Percentiles rank a stretch among this genome's conserved stretches.
Evolutionary conservation across 192 early-diverging fungal genomes (phyloP).

Genomic region (Phlyctochytrium arcticum): DNA sequence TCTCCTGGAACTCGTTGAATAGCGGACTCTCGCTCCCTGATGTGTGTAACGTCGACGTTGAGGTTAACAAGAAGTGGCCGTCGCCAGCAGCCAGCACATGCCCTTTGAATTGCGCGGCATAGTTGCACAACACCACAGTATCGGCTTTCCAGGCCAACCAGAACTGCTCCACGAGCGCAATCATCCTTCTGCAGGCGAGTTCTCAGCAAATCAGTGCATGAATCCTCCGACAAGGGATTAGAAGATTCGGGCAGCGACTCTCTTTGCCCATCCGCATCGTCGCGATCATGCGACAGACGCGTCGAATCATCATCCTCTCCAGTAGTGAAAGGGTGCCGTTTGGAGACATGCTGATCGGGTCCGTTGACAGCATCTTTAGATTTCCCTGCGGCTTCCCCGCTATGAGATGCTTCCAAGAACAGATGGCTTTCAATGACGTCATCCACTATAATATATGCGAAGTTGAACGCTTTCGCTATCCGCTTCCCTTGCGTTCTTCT

Average conservation of each 20-base stretch:
- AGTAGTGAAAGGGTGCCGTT: too few relatives aligned
- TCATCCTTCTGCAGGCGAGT: conserved; percentile 34
- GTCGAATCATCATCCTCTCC: too few relatives aligned
- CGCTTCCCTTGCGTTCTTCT: conserved; percentile 41
- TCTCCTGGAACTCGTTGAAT: conserved; percentile 22
- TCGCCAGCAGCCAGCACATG: conserved; percentile 32
- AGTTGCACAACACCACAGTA: conserved; percentile 29
- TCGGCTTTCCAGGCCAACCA: conserved; percentile 56
- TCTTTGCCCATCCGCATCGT: too few relatives aligned
- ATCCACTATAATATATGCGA: conserved; percentile 41
- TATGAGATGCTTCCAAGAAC: too few relatives aligned
- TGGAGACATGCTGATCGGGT: too few relatives aligned
- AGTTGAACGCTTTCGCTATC: conserved; percentile 29
- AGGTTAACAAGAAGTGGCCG: conserved; percentile 38
- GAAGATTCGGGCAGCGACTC: too few relatives aligned
- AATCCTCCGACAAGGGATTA: conserved; percentile 51
- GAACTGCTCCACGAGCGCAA: conserved; percentile 39
- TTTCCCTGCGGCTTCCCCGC: too few relatives aligned
- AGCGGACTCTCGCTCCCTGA: conserved; percentile 41
- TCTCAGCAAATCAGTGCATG: conserved; percentile 35
- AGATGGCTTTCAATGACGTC: conserved; percentile 29
- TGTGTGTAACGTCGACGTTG: conserved; percentile 34
- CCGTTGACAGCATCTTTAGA: too few relatives aligned
- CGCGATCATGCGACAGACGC: too few relatives aligned
- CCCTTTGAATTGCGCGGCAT: conserved; percentile 33